Evolutionary conservation across 345 rosid genomes (phyloP), one percentile per base, ranked within the genome.

Genomic region (Salix dunnii): DNA sequence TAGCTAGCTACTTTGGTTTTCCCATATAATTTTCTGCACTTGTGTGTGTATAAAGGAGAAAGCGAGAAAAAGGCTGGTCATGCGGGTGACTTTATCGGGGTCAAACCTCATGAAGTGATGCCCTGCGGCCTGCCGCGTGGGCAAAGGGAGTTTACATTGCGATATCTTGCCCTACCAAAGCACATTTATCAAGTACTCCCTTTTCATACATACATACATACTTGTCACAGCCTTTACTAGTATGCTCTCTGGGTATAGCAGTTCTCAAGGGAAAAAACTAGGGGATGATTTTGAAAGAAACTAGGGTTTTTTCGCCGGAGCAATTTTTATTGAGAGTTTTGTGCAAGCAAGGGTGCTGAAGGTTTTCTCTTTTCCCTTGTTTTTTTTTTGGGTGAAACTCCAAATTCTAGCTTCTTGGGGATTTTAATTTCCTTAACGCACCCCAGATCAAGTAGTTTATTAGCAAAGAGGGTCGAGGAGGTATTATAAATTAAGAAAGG

Each of bases 1-100:
- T 42, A 42, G 46, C 74, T 48, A 71, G 25, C 76, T 17, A 63
- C 70, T 28, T 72, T 74, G 6, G 58, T 63, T 55, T 60, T 55
- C 27, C 65, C 61, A 55, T 3, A 58, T 10, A 27, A 36, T n/a
- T 3, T 55, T 46, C 43, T 79, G 35, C 73, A 42, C 11, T 55
- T 36, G 23, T 25, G 33, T 25, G 2, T 16, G 33, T 25, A 0
- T 16, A 76, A 73, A 60, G 79, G 42, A 51, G 78, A 63, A 71
- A 70, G 80, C 61, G 70, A 60, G 31, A 43, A 74, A 73, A 72
- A 79, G 81, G 69, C 79, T 67, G 84, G 76, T 67, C 70, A 5
- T 63, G 80, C 46, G 76, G 68, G 71, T 69, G 76, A 78, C 88
- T 81, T 82, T 81, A 74, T 70, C 83, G 79, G 84, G 73, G 86